Evolutionary conservation across 2,329 filamentous ascomycete species (phyloP).

Genomic region (Sclerotinia sclerotiorum): DNA sequence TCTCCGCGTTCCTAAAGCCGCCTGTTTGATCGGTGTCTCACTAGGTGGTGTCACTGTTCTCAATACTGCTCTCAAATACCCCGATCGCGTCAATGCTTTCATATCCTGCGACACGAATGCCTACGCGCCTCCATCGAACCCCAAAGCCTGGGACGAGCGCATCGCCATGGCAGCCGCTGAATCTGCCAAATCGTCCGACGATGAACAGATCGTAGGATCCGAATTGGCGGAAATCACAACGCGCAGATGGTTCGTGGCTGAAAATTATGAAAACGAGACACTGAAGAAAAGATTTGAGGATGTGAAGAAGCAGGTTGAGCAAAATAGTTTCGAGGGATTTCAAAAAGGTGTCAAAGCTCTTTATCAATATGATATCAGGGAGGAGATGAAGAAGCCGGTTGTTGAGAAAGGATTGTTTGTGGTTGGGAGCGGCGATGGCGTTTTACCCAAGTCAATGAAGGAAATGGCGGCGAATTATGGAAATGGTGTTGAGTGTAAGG

Average conservation of each 20-base stretch:
- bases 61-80: constrained; percentile 68
- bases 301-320: constrained; percentile 67
- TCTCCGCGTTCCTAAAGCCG: constrained; percentile 65
- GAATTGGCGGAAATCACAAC: constrained; percentile 70
- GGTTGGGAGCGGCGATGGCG: constrained; percentile 71
- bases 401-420: constrained; percentile 66
- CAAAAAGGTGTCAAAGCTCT: constrained; percentile 66
- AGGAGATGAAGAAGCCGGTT: constrained; percentile 47
- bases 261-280: constrained; percentile 54
- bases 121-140: constrained; percentile 70
- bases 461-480: constrained; percentile 64
- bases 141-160: constrained; percentile 75
- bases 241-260: constrained; percentile 68
- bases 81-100: constrained; percentile 58
- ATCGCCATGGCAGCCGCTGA: constrained; percentile 65
- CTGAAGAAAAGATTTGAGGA: constrained; percentile 51
- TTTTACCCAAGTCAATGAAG: constrained; percentile 76
- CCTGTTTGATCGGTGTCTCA: constrained; percentile 72
- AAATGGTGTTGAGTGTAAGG: constrained; percentile 56
- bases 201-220: constrained; percentile 58
- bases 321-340: constrained; percentile 71
- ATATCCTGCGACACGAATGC: constrained; percentile 79
- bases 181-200: constrained; percentile 38
- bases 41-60: constrained; percentile 79
- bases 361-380: constrained; percentile 68